A percentile compares a stretch with the other conserved stretches of the same genome.
Conservation (phyloP, 306 rosid genomes). For the Lotus japonicus region DNA sequence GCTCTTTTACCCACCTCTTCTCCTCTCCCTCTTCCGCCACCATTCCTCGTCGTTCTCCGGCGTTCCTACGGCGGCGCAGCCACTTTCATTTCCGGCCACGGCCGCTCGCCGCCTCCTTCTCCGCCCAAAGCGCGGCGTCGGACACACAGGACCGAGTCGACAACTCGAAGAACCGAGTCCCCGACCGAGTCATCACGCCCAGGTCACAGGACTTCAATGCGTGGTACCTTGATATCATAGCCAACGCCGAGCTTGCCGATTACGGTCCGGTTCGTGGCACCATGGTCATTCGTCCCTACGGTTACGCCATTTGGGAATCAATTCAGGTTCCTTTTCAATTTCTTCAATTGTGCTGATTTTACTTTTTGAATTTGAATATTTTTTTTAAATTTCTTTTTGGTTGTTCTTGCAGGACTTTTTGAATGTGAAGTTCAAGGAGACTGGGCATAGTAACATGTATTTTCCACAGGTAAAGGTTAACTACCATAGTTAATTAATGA, state of each 20-base stretch:
- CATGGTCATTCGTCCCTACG: constrained; percentile 97
- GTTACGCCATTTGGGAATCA: constrained; percentile 95
- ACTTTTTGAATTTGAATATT: not conserved
- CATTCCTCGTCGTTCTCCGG: constrained; percentile 29
- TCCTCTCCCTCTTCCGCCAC: constrained; percentile 34
- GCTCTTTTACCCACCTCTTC: constrained; percentile 58
- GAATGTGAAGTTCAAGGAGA: constrained; percentile 89
- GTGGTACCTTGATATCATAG: constrained; percentile 85
- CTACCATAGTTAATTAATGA: not conserved
- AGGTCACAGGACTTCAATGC: constrained; percentile 92
- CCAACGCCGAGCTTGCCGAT: constrained; percentile 88
- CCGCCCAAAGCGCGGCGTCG: constrained; percentile 39
- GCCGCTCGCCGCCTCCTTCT: constrained; percentile 27
- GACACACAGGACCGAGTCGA: constrained; percentile 44
- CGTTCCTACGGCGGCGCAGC: constrained; percentile 29
- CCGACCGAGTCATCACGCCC: constrained; percentile 71
- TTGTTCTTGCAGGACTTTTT: constrained; percentile 56
- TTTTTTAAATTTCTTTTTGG: not conserved
- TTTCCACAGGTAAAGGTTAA: constrained; percentile 71
- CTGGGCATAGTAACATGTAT: constrained; percentile 94
- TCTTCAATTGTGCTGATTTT: not conserved
- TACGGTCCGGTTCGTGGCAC: constrained; percentile 99
- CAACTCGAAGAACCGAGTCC: constrained; percentile 44
- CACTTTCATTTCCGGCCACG: constrained; percentile 5
- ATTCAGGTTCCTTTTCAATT: constrained; percentile 54